A percentile compares a stretch with the other conserved stretches of the same genome.
phyloP scores from a whole-genome alignment of 139 green algal genomes.

The Protoeuglena noctilucae region DNA sequence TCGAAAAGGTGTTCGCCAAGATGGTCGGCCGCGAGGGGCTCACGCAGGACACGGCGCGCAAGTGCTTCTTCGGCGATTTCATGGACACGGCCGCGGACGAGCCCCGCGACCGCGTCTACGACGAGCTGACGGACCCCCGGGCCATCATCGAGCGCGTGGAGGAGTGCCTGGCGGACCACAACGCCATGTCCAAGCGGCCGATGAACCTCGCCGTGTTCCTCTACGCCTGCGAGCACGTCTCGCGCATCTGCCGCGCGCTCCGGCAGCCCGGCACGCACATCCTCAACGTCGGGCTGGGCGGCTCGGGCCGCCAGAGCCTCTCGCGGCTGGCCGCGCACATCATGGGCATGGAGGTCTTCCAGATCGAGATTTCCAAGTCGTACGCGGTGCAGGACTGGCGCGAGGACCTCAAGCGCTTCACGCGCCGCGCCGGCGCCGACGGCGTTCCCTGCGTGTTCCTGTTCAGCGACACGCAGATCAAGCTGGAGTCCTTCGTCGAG shows the following conservation, averaged over 20 bases:
- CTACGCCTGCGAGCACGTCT: constrained; percentile 26
- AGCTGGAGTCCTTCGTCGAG: constrained; percentile 25
- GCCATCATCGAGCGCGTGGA: constrained; percentile 14
- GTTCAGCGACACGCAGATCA: constrained; percentile 29
- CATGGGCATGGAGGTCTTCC: constrained; percentile 35
- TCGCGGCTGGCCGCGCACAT: constrained; percentile 36
- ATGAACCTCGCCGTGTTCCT: constrained; percentile 33
- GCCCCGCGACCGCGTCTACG: not conserved
- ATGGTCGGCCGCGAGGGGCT: constrained; percentile 7
- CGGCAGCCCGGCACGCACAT: constrained; percentile 33
- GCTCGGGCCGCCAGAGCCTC: constrained; percentile 32
- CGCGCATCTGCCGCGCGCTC: constrained; percentile 19
- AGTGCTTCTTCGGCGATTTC: constrained; percentile 29
- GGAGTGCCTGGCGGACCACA: constrained; percentile 24
- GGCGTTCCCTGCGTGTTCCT: constrained; percentile 20
- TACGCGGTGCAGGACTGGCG: constrained; percentile 14
- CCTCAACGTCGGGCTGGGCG: constrained; percentile 40
- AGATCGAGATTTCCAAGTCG: constrained; percentile 17
- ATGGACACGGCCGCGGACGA: constrained; percentile 16
- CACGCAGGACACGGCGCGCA: constrained; percentile 12
- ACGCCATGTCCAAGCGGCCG: constrained; percentile 16
- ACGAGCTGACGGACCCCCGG: constrained; percentile 9
- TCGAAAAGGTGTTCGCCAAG: constrained; percentile 5
- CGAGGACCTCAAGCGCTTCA: constrained; percentile 19
- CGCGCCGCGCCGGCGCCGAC: constrained; percentile 10